Evolutionary conservation across 495 filamentous ascomycete genomes (phyloP).

Genomic region (Tuber calosporum): DNA sequence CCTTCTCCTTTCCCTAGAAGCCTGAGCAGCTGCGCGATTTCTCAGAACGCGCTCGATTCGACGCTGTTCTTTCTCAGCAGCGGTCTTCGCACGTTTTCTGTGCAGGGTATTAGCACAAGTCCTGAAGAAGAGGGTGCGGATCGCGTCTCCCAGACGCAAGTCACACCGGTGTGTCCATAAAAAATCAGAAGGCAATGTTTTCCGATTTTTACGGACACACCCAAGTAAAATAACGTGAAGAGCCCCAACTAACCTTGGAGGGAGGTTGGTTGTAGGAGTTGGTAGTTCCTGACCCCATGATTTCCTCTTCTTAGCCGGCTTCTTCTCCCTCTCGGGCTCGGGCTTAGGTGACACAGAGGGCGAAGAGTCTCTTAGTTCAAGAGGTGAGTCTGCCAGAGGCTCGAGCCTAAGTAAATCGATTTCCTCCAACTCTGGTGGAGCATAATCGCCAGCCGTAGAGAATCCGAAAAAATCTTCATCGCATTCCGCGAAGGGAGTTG

Average conservation of each 20-base stretch:
- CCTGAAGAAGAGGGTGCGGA: slow-evolving; percentile 46
- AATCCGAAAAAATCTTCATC: not conserved
- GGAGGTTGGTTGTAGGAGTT: slow-evolving; percentile 91
- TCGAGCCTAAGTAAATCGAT: not conserved
- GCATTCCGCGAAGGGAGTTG: not conserved
- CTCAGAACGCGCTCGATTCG: slow-evolving; percentile 94
- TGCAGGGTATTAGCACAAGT: not conserved
- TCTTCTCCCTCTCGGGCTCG: slow-evolving; percentile 55
- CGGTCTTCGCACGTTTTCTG: slow-evolving; percentile 96
- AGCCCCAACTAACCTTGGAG: slow-evolving; percentile 64
- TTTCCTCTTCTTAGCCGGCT: slow-evolving; percentile 89
- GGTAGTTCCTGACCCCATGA: slow-evolving; percentile 98
- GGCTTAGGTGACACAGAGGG: not conserved
- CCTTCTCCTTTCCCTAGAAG: slow-evolving; percentile 89
- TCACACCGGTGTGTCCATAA: slow-evolving; percentile 21
- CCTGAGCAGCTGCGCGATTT: slow-evolving; percentile 92
- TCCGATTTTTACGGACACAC: not conserved
- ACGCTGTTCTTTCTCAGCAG: slow-evolving; percentile 96
- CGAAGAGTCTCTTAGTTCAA: not conserved
- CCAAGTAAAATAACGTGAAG: not conserved
- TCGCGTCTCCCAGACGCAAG: slow-evolving; percentile 52
- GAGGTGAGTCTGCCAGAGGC: not conserved
- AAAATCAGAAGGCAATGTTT: not conserved
- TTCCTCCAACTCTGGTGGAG: not conserved
- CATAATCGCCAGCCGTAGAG: not conserved